Percentiles rank a stretch among this genome's conserved stretches.
These are phyloP conservation scores for Tulasnella sp. DNA, from an alignment of 768 basidiomycete species.

Conservation along the genomic window DNA sequence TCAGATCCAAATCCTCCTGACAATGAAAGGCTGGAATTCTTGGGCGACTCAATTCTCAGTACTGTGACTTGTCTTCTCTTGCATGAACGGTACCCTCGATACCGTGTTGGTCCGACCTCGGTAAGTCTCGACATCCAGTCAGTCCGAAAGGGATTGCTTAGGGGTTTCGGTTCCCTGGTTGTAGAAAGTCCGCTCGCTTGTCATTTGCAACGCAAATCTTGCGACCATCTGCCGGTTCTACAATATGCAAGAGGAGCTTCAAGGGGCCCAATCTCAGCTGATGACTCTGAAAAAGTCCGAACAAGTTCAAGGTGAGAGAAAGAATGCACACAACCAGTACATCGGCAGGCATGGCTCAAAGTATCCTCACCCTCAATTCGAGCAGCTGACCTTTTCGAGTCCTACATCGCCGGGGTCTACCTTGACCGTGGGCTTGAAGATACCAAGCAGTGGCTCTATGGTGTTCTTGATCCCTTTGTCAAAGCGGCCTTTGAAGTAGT, in stretches of 20 bases:
- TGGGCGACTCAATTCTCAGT: constrained; percentile 24
- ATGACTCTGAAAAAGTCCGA: constrained; percentile 11
- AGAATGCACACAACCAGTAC: background rate
- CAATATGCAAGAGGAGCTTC: background rate
- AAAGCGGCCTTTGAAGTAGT: constrained; percentile 17
- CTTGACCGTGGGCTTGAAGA: background rate
- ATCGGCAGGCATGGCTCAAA: background rate
- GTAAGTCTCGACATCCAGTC: background rate
- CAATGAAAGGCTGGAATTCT: constrained; percentile 26
- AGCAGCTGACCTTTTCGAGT: constrained; percentile 17
- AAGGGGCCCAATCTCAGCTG: background rate
- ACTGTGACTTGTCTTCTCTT: constrained; percentile 1
- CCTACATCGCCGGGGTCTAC: constrained; percentile 20
- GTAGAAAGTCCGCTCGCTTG: constrained; percentile 19
- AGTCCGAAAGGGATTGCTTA: background rate
- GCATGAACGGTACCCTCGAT: background rate
- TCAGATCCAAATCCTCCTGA: constrained; percentile 12
- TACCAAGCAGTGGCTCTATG: background rate
- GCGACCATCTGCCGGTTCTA: constrained; percentile 17
- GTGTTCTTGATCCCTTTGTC: constrained; percentile 5
- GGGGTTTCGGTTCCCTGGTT: background rate
- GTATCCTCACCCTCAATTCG: background rate
- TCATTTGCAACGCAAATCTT: constrained; percentile 20
- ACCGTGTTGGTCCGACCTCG: constrained; percentile 19
- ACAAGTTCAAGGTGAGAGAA: constrained; percentile 9